Evolutionary conservation across 768 basidiomycete genomes (phyloP).

Genomic region (Psilocybe subaeruginosa): DNA sequence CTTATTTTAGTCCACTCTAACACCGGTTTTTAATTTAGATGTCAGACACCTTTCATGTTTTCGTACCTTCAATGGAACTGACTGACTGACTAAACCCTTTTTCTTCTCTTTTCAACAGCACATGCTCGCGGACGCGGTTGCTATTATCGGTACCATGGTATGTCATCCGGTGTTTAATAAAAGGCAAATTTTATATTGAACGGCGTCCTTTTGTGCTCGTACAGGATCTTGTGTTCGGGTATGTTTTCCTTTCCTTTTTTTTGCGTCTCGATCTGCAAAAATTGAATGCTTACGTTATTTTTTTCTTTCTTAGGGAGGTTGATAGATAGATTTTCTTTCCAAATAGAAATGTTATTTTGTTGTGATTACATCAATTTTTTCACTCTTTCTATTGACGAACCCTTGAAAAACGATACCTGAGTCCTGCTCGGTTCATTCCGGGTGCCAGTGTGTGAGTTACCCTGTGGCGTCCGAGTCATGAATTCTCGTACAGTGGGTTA

Average conservation of each 20-base stretch:
- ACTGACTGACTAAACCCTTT: conserved; percentile 13
- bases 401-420: background rate
- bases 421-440: background rate
- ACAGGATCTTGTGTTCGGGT: conserved; percentile 93
- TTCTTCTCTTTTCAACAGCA: conserved; percentile 48
- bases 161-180: conserved; percentile 26
- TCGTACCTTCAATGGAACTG: conserved; percentile 17
- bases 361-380: background rate
- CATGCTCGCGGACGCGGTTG: conserved; percentile 92
- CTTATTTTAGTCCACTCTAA: conserved; percentile 11
- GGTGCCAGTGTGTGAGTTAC: background rate
- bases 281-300: background rate
- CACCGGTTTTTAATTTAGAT: conserved; percentile 33
- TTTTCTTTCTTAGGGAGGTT: conserved; percentile 36
- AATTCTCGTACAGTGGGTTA: too few species aligned
- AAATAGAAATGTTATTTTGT: conserved; percentile 16
- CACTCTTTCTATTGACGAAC: background rate
- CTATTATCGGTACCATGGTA: conserved; percentile 98
- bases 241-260: conserved; percentile 37
- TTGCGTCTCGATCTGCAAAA: background rate
- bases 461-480: background rate
- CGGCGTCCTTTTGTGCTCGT: conserved; percentile 4
- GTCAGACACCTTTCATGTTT: conserved; percentile 32
- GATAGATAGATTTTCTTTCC: conserved; percentile 31
- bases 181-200: background rate